Evolutionary conservation across 306 rosid species (phyloP).

Genomic region (Prunus persica): Prunus_persica_NCBIv2 NC_034014.1:917001-917500

Average conservation of each 20-base stretch:
- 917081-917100: constrained; percentile 90
- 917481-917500: too few species aligned
- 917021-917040: constrained; percentile 98
- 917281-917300: constrained; percentile 90
- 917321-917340: constrained; percentile 62
- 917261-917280: constrained; percentile 88
- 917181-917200: constrained; percentile 78
- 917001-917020: constrained; percentile 94
- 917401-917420: constrained; percentile 77
- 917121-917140: constrained; percentile 92
- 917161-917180: constrained; percentile 95
- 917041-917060: constrained; percentile 97
- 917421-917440: not conserved
- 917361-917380: constrained; percentile 85
- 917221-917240: constrained; percentile 90
- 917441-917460: not conserved
- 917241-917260: constrained; percentile 71
- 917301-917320: constrained; percentile 86
- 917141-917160: constrained; percentile 95
- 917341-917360: constrained; percentile 85
- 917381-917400: constrained; percentile 96
- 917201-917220: constrained; percentile 77
- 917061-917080: constrained; percentile 92
- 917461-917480: not conserved
- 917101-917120: constrained; percentile 94